These are phyloP conservation scores for Leptodontidium sp. DNA, from an alignment of 2,329 filamentous ascomycete genomes.

Conservation along the genomic window DNA sequence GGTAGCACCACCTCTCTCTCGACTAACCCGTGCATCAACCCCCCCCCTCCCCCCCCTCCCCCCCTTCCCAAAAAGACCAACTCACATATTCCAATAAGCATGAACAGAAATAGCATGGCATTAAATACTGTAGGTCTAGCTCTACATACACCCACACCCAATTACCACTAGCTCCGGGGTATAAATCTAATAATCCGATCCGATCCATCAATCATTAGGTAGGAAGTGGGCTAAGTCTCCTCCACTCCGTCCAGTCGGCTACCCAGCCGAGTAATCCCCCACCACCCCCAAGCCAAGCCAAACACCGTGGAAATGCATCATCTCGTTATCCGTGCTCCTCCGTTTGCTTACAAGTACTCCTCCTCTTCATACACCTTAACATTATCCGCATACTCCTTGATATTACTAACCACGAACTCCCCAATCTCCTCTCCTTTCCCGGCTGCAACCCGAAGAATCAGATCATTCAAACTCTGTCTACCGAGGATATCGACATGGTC, in stretches of 20 bases:
- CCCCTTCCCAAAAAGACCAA: background rate
- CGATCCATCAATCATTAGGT: background rate
- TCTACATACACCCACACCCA: conserved; percentile 12
- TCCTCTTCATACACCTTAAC: conserved; percentile 69
- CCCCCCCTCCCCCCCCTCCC: too few relatives aligned
- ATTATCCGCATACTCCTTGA: conserved; percentile 81
- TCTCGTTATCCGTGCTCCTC: background rate
- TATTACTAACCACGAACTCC: conserved; percentile 81
- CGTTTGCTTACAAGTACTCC: conserved; percentile 32
- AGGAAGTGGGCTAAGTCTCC: too few relatives aligned
- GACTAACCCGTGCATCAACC: too few relatives aligned
- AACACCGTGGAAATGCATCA: conserved; percentile 9
- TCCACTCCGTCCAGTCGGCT: background rate
- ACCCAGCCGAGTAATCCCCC: conserved; percentile 2
- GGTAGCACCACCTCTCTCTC: background rate
- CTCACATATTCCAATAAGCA: conserved; percentile 23
- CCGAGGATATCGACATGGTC: conserved; percentile 98
- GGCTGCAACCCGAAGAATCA: conserved; percentile 86
- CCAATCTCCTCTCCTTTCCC: conserved; percentile 83
- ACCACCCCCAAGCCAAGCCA: background rate
- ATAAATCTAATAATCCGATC: conserved; percentile 8
- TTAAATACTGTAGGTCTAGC: background rate
- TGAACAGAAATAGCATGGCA: background rate
- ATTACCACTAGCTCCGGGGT: conserved; percentile 1
- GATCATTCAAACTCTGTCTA: conserved; percentile 85